Percentiles rank a stretch among this genome's conserved stretches.
These are phyloP conservation scores for Trichoderma breve DNA, from an alignment of 2,329 filamentous ascomycete genomes.

Conservation along the genomic window DNA sequence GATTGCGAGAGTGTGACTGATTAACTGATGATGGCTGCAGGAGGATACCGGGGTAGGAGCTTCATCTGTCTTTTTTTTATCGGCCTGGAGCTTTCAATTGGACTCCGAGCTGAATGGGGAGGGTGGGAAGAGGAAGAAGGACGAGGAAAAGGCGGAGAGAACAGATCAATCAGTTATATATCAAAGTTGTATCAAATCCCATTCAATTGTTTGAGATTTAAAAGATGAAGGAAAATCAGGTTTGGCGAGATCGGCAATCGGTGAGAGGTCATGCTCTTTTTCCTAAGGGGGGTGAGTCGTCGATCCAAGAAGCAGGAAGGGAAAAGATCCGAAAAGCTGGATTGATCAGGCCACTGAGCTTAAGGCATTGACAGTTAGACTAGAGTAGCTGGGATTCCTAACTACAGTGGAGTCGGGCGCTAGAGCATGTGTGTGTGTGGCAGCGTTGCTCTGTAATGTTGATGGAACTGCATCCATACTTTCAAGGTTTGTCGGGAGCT, in stretches of 20 bases:
- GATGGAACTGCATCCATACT: background rate
- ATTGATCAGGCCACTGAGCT: background rate
- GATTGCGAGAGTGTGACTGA: background rate
- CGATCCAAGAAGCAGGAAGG: background rate
- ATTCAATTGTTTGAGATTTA: background rate
- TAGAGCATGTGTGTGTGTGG: background rate
- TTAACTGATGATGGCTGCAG: background rate
- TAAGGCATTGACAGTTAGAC: background rate
- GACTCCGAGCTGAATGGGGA: background rate
- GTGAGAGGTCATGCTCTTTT: background rate
- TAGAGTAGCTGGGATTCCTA: background rate
- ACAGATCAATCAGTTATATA: background rate
- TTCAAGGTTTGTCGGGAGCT: background rate
- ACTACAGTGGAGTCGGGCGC: background rate
- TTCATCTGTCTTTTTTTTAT: background rate
- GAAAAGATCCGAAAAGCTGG: background rate
- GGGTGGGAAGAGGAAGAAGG: background rate
- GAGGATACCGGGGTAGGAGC: background rate
- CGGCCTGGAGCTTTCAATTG: background rate
- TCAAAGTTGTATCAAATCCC: background rate
- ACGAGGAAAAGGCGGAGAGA: background rate
- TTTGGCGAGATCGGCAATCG: background rate
- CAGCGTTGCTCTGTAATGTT: background rate
- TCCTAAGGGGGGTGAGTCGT: background rate
- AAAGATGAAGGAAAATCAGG: background rate